Evolutionary conservation across 768 basidiomycete species (phyloP).

Genomic region (Ramaria rubella): DNA sequence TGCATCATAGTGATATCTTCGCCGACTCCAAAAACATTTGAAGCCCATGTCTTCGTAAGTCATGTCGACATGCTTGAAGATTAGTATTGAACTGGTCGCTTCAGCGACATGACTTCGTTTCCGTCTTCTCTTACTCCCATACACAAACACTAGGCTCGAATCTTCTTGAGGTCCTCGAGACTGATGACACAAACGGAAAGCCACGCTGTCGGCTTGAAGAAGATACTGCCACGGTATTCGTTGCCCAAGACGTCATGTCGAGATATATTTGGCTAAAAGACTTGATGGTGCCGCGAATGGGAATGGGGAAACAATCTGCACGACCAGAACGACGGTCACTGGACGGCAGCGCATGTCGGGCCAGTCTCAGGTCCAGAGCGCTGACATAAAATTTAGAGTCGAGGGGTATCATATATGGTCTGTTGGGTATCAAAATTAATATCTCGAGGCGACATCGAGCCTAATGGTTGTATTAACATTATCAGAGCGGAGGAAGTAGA

Average conservation of each 20-base stretch:
- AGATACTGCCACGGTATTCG: slow-evolving; percentile 9
- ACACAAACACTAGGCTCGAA: slow-evolving; percentile 1
- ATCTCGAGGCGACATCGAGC: too few relatives aligned
- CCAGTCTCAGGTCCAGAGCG: not conserved
- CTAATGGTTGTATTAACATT: too few relatives aligned
- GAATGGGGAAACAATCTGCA: not conserved
- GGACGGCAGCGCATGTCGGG: not conserved
- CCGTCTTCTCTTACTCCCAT: slow-evolving; percentile 4
- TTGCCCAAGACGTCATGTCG: slow-evolving; percentile 6
- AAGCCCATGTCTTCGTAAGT: slow-evolving; percentile 11
- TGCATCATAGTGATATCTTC: slow-evolving; percentile 1
- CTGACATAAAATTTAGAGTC: too few relatives aligned
- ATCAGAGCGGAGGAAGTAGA: too few relatives aligned
- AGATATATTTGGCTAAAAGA: slow-evolving; percentile 7
- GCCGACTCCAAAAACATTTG: slow-evolving; percentile 2
- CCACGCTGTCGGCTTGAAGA: slow-evolving; percentile 2
- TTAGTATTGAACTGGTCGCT: too few relatives aligned
- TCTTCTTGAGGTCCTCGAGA: slow-evolving; percentile 2
- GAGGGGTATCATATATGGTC: too few relatives aligned
- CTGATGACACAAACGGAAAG: not conserved
- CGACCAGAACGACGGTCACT: not conserved
- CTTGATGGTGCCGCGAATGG: not conserved
- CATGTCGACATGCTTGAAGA: too few relatives aligned
- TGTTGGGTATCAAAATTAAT: too few relatives aligned
- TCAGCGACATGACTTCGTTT: slow-evolving; percentile 10